Conservation (phyloP, 176 grass and related monocot species). For the Echinochloa phyllopogon region DNA sequence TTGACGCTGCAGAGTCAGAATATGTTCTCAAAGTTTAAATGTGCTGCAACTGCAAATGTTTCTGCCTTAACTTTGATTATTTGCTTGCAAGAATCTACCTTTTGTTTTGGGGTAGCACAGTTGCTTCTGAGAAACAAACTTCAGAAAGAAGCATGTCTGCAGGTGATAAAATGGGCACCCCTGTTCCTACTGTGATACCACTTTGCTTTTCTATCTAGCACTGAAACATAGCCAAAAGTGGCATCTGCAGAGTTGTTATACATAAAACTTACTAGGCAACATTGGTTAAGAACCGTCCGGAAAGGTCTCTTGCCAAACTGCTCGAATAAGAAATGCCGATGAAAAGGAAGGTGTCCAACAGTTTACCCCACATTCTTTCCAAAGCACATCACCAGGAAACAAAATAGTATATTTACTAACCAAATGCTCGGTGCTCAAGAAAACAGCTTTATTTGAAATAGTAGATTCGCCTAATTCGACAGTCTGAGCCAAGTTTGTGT, state of each 20-base stretch:
- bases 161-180: not conserved
- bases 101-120: not conserved
- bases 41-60: not conserved
- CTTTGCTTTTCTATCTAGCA: not conserved
- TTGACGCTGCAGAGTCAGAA: not conserved
- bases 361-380: conserved; percentile 14
- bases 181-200: not conserved
- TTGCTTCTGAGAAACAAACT: not conserved
- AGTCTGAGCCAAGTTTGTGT: not conserved
- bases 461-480: not conserved
- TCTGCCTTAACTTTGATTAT: not conserved
- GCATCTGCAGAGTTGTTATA: not conserved
- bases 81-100: not conserved
- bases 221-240: not conserved
- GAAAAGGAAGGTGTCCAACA: not conserved
- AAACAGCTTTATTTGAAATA: conserved; percentile 30
- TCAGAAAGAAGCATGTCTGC: not conserved
- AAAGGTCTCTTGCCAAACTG: not conserved
- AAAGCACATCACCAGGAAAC: not conserved
- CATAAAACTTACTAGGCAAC: not conserved
- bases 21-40: conserved; percentile 21
- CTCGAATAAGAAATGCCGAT: not conserved
- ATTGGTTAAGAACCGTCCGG: not conserved
- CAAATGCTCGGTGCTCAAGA: not conserved
- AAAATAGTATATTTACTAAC: not conserved